These are phyloP conservation scores for Simplicillium sp. DNA, from an alignment of 2,329 filamentous ascomycete genomes.

Conservation along the genomic window DNA sequence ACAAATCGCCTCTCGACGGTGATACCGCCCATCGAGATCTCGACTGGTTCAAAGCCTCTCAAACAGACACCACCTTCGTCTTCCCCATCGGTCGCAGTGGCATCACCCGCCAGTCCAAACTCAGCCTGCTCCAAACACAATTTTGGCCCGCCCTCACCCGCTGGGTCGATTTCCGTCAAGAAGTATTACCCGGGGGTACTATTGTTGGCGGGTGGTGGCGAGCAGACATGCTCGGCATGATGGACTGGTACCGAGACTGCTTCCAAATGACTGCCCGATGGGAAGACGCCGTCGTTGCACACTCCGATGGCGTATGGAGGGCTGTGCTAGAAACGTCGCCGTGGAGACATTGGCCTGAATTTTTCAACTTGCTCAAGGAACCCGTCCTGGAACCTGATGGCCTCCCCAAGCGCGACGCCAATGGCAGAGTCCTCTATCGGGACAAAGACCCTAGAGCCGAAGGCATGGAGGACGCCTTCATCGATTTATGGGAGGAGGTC, in stretches of 20 bases:
- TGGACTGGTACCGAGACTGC: conserved; percentile 18
- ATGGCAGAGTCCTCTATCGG: conserved; percentile 5
- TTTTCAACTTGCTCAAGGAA: conserved; percentile 11
- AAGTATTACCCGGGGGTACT: conserved; percentile 11
- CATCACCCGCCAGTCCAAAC: conserved; percentile 10
- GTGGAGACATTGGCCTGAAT: conserved; percentile 17
- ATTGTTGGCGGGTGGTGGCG: conserved; percentile 14
- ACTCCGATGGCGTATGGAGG: conserved; percentile 15
- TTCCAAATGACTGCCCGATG: conserved; percentile 10
- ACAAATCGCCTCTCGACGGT: conserved; percentile 14
- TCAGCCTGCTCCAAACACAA: conserved; percentile 11
- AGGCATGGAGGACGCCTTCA: conserved; percentile 13
- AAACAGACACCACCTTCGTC: conserved; percentile 11
- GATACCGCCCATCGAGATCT: conserved; percentile 12
- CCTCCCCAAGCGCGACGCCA: conserved; percentile 1
- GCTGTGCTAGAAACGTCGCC: conserved; percentile 12
- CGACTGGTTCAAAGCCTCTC: conserved; percentile 11
- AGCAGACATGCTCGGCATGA: conserved; percentile 15
- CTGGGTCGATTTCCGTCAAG: conserved; percentile 13
- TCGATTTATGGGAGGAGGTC: conserved; percentile 14
- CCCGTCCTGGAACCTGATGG: conserved; percentile 7
- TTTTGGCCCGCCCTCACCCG: conserved; percentile 17
- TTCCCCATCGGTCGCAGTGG: conserved; percentile 7
- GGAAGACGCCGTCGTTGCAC: conserved; percentile 10
- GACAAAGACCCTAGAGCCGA: conserved; percentile 7